Conservation (phyloP, 768 basidiomycete species). For the Suillus occidentalis region DNA sequence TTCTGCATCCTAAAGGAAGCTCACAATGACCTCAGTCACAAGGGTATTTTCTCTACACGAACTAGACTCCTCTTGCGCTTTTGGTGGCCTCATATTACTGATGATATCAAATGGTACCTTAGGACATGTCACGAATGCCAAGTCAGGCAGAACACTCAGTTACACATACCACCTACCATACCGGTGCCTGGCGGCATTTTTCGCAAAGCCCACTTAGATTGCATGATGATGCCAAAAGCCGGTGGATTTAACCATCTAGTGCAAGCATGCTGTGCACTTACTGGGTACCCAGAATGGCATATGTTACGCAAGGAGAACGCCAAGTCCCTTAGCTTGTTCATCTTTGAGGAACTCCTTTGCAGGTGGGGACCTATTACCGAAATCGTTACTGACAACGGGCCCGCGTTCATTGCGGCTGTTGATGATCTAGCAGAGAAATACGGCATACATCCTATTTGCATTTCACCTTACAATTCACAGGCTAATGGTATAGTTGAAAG, state of each 20-base stretch:
- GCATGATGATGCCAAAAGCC: conserved; percentile 3
- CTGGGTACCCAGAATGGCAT: neutral
- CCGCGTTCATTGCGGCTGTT: neutral
- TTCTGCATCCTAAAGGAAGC: neutral
- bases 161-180: neutral
- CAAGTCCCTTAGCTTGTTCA: too few species aligned
- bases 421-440: neutral
- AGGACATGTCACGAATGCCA: conserved; percentile 1
- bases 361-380: too few species aligned
- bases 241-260: conserved; percentile 19
- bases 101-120: neutral
- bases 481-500: neutral
- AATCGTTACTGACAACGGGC: conserved; percentile 1
- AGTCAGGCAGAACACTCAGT: neutral
- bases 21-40: neutral
- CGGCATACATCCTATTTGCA: neutral
- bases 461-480: neutral
- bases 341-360: too few species aligned
- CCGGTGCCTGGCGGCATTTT: neutral
- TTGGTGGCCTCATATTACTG: conserved; percentile 3
- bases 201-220: neutral
- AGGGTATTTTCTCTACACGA: neutral
- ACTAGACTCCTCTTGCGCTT: accelerated
- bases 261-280: conserved; percentile 1
- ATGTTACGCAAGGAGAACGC: too few species aligned